A percentile compares a stretch with the other conserved stretches of the same genome.
Evolutionary conservation across 2,329 filamentous ascomycete species (phyloP).

Genomic region (Fonsecaea monophora): DNA sequence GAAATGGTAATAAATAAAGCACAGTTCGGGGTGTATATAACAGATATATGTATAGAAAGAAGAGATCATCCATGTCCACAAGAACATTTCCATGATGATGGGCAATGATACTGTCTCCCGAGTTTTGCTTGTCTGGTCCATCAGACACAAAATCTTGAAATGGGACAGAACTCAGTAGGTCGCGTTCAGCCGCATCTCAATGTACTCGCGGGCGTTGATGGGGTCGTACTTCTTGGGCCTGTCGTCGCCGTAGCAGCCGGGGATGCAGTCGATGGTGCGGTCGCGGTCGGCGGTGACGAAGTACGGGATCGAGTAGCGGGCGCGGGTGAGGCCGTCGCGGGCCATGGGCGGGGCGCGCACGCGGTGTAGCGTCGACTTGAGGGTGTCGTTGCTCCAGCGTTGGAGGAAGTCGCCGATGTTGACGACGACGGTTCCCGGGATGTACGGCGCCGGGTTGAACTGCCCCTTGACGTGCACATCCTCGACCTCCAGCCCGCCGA

Average conservation of each 20-base stretch:
- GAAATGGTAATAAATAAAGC: too few relatives aligned
- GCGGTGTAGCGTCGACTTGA: slow-evolving; percentile 60
- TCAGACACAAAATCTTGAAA: too few relatives aligned
- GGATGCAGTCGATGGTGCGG: slow-evolving; percentile 53
- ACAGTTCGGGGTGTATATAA: too few relatives aligned
- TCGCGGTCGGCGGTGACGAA: slow-evolving; percentile 43
- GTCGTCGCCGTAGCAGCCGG: slow-evolving; percentile 52
- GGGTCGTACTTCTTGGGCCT: slow-evolving; percentile 60
- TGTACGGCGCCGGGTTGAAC: slow-evolving; percentile 83
- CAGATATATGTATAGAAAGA: too few relatives aligned
- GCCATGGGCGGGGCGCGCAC: slow-evolving; percentile 44
- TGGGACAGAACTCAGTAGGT: slow-evolving; percentile 10
- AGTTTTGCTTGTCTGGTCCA: neutral
- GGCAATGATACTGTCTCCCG: neutral
- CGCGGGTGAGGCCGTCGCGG: slow-evolving; percentile 39
- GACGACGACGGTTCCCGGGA: slow-evolving; percentile 64
- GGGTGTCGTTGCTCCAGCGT: slow-evolving; percentile 59
- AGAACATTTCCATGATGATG: neutral
- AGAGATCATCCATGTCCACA: too few relatives aligned
- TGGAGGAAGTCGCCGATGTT: slow-evolving; percentile 63
- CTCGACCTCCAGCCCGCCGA: slow-evolving; percentile 55
- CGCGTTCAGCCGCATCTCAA: slow-evolving; percentile 43
- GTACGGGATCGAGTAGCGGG: slow-evolving; percentile 45
- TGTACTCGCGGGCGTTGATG: slow-evolving; percentile 50
- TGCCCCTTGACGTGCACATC: slow-evolving; percentile 74